Conservation (phyloP, 2,329 filamentous ascomycete species). For the Annulohypoxylon truncatum region DNA sequence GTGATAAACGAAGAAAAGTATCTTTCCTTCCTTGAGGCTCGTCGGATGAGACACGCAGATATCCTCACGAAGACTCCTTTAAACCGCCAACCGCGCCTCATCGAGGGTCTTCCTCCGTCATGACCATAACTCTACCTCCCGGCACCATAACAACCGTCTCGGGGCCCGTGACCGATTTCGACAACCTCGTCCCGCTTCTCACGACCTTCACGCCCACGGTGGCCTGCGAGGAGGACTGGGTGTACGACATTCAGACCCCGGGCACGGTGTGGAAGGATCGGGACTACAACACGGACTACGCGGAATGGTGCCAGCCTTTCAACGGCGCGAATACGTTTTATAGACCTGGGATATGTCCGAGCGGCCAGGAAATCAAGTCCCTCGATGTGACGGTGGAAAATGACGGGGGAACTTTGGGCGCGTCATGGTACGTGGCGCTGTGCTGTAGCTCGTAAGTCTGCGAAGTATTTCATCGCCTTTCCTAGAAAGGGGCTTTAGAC, state of each 20-base stretch:
- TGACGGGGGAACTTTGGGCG: neutral
- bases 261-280: conserved; percentile 23
- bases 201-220: conserved; percentile 15
- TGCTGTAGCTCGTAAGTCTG: conserved; percentile 23
- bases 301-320: conserved; percentile 7
- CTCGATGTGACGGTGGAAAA: conserved; percentile 11
- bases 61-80: neutral
- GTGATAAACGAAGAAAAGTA: neutral
- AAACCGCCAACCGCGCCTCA: neutral
- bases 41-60: neutral
- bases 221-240: conserved; percentile 10
- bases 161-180: neutral
- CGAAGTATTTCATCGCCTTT: neutral
- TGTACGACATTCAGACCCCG: conserved; percentile 5
- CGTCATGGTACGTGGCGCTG: conserved; percentile 7
- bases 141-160: conserved; percentile 6
- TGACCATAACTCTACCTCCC: conserved; percentile 4
- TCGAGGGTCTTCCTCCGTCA: neutral
- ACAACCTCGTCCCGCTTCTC: neutral
- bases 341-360: conserved; percentile 13
- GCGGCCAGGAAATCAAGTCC: conserved; percentile 13
- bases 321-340: neutral
- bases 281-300: conserved; percentile 1
- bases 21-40: neutral
- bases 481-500: neutral